Evolutionary conservation across 306 rosid species (phyloP), one percentile per base, ranked within the genome.

Genomic region (Prunus dulcis): DNA sequence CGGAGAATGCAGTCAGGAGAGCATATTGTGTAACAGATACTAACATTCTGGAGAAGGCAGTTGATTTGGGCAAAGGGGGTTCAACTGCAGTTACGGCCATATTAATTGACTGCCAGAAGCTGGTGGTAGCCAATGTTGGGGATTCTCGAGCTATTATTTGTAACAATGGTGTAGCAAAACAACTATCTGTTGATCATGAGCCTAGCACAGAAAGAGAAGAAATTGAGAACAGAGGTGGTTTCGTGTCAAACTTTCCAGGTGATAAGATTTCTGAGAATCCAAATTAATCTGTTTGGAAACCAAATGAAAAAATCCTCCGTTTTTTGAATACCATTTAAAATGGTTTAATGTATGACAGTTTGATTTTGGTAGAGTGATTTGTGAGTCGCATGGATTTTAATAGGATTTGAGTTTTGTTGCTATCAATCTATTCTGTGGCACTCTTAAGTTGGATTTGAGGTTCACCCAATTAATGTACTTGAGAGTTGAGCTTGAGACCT

Each of bases 71-170:
- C 23, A 84, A 71, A 81, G 99, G 98, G 19, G 99, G 99, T 70
- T 96, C 99, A 67, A 96, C 99, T 58, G 99, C 99, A 43, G 99
- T 96, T 45, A 92, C 99, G 11, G 99, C 99, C 62, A 92, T 96
- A 84, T 73, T 96, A 80, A 89, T 96, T 11, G 82, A 96, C 80
- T 88, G 99, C 81, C 85, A 81, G 25, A 86, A 79, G 87, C 83
- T 92, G 74, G 82, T 96, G 43, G 96, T 96, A 63, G 99, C 97
- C 32, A 96, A 96, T 49, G 80, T 96, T 30, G 98, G 99, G 52
- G 99, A 96, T 85, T 96, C 99, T 75, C 86, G 99, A 27, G 99
- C 99, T 67, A 90, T 96, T 62, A 64, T 92, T 76, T 84, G 85
- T 67, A 73, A 68, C 82, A 88, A 91, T 47, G 98, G 98, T 2